Base-by-base conservation (phyloP, 106 monocot species). In the Dactylorhiza incarnata region DNA sequence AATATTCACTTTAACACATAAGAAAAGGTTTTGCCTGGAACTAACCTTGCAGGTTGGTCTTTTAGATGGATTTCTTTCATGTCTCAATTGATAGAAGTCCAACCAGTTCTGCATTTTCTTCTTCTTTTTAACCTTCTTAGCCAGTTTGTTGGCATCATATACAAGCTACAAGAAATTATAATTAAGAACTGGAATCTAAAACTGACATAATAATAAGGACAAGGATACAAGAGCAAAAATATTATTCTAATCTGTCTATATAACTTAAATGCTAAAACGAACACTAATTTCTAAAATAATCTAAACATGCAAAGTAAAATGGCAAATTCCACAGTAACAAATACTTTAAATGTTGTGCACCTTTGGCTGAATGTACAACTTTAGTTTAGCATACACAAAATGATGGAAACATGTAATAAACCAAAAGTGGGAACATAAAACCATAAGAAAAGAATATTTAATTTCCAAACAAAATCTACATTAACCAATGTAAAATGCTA, bases 81-180 rank as follows among this genome's bases (percentile, higher is more conserved):
- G 78, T 82, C 80, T 90, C 58, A 86, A 67, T 67, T 82, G 76
- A 76, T 80, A 77, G 75, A 80, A 90, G 56, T 82, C 84, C 66
- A 84, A 77, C 89, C 84, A 86, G 49, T 90, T 90, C 50, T 78
- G 73, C 74, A 75, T 84, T 51, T 73, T 74, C 70, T 82, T 83
- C 78, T 84, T 90, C 68, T 80, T 58, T 46, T 84, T 48, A 46
- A 90, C 84, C 6, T 86, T 46, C 50, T 90, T 80, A 77, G 82
- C 52, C 72, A 90, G 82, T 37, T 82, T 75, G 71, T 90, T 90
- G 50, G 89, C 86, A 77, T 86, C 79, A 52, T 73, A 84, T 10
- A 90, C 86, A 56, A 84, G 80, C 89, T 90, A 53, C 25, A 65
- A 65, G 0, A 59, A 59, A 59, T 59, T 59, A 59, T 20, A 59